These are phyloP conservation scores for Gnaphalium uliginosum DNA, from an alignment of 129 eudicot species.

Conservation along the genomic window DNA sequence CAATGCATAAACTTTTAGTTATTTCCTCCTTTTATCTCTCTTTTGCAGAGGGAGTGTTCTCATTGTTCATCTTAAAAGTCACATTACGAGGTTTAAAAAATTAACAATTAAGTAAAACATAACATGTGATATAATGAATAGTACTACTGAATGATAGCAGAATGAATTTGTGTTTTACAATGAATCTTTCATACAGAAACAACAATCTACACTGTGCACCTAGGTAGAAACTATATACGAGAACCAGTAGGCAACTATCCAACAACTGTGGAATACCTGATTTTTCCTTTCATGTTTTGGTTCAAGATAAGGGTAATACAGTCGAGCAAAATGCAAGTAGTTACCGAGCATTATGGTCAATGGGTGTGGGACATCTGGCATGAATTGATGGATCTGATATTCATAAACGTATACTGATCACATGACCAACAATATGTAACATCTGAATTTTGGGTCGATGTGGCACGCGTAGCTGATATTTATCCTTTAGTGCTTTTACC, in stretches of 20 bases:
- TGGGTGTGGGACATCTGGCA: not conserved
- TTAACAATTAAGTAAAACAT: not conserved
- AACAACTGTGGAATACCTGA: not conserved
- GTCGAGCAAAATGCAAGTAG: not conserved
- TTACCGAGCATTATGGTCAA: constrained; percentile 12
- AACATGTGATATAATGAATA: constrained; percentile 2
- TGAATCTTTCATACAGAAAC: not conserved
- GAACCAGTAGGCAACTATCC: not conserved
- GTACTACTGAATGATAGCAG: not conserved
- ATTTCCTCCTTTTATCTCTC: constrained; percentile 10
- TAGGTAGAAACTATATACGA: constrained; percentile 1
- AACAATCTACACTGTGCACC: constrained; percentile 7
- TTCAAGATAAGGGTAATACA: not conserved
- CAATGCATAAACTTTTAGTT: constrained; percentile 30
- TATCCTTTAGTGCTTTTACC: constrained; percentile 26
- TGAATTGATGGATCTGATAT: not conserved
- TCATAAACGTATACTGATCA: not conserved
- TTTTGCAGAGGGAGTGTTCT: not conserved
- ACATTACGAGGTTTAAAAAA: not conserved
- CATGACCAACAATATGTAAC: not conserved
- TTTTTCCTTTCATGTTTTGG: not conserved
- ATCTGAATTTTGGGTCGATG: not conserved
- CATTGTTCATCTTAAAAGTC: not conserved
- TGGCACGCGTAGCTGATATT: not conserved
- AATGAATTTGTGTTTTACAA: not conserved